Evolutionary conservation across 2,329 filamentous ascomycete species (phyloP).

Genomic region (Ilyonectria mors-panacis): DNA sequence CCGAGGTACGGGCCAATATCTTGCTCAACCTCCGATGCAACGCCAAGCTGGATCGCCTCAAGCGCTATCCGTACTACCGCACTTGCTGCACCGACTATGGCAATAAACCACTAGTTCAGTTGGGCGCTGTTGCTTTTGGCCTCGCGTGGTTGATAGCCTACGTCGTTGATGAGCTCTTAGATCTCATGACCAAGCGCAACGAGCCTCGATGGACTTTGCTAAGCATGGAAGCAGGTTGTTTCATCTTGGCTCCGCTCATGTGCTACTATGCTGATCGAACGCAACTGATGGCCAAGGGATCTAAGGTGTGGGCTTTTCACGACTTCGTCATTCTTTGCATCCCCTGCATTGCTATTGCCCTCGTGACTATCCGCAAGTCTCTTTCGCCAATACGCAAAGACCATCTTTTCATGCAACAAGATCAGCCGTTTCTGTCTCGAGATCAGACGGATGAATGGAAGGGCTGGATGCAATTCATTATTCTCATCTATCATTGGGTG

Average conservation of each 20-base stretch:
- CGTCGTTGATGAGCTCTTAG: slow-evolving; percentile 30
- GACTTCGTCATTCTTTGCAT: slow-evolving; percentile 43
- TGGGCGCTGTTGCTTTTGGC: slow-evolving; percentile 38
- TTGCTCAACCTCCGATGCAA: slow-evolving; percentile 70
- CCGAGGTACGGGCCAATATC: slow-evolving; percentile 55
- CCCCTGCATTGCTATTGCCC: slow-evolving; percentile 33
- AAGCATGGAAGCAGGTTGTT: slow-evolving; percentile 42
- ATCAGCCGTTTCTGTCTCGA: slow-evolving; percentile 52
- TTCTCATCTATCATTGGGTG: slow-evolving; percentile 70
- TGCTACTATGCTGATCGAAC: slow-evolving; percentile 51
- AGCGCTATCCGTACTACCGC: slow-evolving; percentile 60
- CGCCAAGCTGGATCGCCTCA: slow-evolving; percentile 52
- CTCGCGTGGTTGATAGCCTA: slow-evolving; percentile 38
- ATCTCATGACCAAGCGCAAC: slow-evolving; percentile 28
- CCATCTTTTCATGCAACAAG: not conserved
- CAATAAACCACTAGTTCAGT: slow-evolving; percentile 41
- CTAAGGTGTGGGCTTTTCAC: slow-evolving; percentile 39
- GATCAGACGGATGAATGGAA: slow-evolving; percentile 76
- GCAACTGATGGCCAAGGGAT: slow-evolving; percentile 48
- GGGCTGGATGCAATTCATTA: slow-evolving; percentile 73
- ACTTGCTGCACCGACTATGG: slow-evolving; percentile 69
- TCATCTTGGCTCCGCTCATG: slow-evolving; percentile 42
- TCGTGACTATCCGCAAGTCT: slow-evolving; percentile 41
- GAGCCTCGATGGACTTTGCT: slow-evolving; percentile 31
- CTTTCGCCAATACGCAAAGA: slow-evolving; percentile 30